Evolutionary conservation across 106 monocot species (phyloP).

Genomic region (Platanthera guangdongensis): DNA sequence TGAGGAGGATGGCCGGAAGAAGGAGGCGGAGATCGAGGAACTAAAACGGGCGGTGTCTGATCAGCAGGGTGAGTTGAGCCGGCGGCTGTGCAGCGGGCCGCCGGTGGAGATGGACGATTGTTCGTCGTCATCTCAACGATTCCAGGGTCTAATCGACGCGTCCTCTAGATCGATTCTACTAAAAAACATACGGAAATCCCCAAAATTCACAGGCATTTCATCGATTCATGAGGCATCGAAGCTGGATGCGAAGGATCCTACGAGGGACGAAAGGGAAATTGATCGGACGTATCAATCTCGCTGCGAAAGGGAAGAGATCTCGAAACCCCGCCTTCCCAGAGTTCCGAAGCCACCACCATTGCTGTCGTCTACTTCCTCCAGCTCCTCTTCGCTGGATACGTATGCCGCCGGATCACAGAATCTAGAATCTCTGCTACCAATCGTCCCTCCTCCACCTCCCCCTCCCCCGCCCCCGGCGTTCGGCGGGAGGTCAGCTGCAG

Average conservation of each 20-base stretch:
- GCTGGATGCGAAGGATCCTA: slow-evolving; percentile 6
- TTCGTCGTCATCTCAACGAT: slow-evolving; percentile 35
- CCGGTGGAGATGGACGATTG: slow-evolving; percentile 24
- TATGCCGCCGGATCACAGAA: not conserved
- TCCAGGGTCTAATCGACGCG: slow-evolving; percentile 35
- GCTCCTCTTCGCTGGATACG: slow-evolving; percentile 25
- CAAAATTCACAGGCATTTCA: slow-evolving; percentile 24
- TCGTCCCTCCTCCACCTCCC: slow-evolving; percentile 24
- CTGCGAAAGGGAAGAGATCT: slow-evolving; percentile 9
- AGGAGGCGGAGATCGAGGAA: slow-evolving; percentile 42
- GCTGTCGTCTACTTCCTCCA: slow-evolving; percentile 32
- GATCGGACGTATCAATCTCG: slow-evolving; percentile 4
- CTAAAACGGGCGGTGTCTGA: slow-evolving; percentile 25
- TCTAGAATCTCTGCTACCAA: slow-evolving; percentile 17
- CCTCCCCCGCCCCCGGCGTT: slow-evolving; percentile 64
- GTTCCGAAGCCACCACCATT: slow-evolving; percentile 71
- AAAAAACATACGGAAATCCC: slow-evolving; percentile 12
- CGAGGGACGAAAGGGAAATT: slow-evolving; percentile 16
- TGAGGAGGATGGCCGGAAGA: slow-evolving; percentile 33
- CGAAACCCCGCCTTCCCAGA: slow-evolving; percentile 28
- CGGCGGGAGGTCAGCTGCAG: slow-evolving; percentile 23
- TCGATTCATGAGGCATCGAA: slow-evolving; percentile 1
- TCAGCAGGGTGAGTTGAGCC: slow-evolving; percentile 13
- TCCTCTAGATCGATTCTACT: slow-evolving; percentile 21
- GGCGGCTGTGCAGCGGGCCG: not conserved